Evolutionary conservation across 805 yeast species (phyloP), one percentile per base, ranked within the genome.

Genomic region (Wickerhamomyces subpelliculosus): DNA sequence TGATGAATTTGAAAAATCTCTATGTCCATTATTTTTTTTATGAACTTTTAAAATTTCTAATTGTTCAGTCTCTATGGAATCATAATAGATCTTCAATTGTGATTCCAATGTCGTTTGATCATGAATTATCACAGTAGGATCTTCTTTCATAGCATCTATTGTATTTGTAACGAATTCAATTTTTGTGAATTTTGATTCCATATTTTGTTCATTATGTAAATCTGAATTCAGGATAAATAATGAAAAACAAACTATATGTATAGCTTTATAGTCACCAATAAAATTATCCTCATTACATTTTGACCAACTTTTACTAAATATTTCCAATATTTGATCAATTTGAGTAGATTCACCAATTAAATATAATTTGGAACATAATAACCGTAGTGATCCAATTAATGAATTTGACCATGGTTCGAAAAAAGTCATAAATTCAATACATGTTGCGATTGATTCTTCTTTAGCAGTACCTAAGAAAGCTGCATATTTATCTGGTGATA

Each of bases 301-400:
- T 18, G 67, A 62, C 80, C 89, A 86, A 37, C 79, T 72, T 37
- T 66, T 65, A 16, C 93, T 73, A 52, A 84, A 80, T 4, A 79
- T 69, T 32, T 82, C 80, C 39, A 87, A 62, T 23, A 86, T 72
- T 35, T 84, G 70, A 58, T 85, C 93, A 37, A 86, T 77, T 50
- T 81, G 83, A 49, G 83, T 89, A 3, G 93, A 78, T 60, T 87
- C 95, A 7, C 90, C 95, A 51, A 77, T 76, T 49, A 87, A 68
- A 58, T 80, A 82, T n/a, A 86, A 54, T 46, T 69, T 73, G 27
- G 72, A 68, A 47, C 94, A 85, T 24, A 86, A 62, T 32, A 58
- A 57, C 24, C 87, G 63, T 14, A 87, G 67, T 1, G 87, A 66
- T 3, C 59, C 57, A 30, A 84, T 61, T 33, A 86, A 60, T 40